A percentile compares a stretch with the other conserved stretches of the same genome.
These are phyloP conservation scores for Pyrenophora tritici-repentis DNA, from an alignment of 2,329 filamentous ascomycete species.

Conservation along the genomic window DNA sequence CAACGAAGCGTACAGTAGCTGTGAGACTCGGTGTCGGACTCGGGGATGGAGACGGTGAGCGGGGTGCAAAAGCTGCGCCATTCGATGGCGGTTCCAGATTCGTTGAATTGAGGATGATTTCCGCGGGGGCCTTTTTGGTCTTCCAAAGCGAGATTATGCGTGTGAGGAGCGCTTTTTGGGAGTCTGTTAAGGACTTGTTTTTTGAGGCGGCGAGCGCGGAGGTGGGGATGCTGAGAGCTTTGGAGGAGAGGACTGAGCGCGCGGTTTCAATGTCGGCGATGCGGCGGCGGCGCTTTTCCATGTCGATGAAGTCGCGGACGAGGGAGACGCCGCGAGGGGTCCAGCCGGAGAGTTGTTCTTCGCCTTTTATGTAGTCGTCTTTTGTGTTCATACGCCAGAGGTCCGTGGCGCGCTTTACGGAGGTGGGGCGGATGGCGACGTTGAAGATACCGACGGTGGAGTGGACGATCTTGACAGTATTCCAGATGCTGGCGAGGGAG, in stretches of 20 bases:
- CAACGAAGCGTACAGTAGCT: conserved; percentile 75
- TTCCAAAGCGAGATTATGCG: conserved; percentile 70
- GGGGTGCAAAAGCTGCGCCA: conserved; percentile 55
- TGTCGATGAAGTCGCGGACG: conserved; percentile 81
- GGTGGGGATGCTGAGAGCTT: conserved; percentile 38
- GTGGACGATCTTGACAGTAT: conserved; percentile 81
- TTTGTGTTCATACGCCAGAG: conserved; percentile 96
- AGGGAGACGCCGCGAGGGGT: conserved; percentile 86
- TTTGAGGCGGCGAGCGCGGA: conserved; percentile 17
- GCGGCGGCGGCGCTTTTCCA: conserved; percentile 74
- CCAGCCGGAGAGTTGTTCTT: conserved; percentile 85
- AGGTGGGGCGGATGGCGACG: conserved; percentile 81
- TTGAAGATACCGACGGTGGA: conserved; percentile 87
- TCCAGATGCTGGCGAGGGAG: conserved; percentile 84
- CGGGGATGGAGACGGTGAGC: conserved; percentile 46
- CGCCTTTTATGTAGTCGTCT: conserved; percentile 94
- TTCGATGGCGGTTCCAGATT: conserved; percentile 71
- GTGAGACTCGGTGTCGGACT: conserved; percentile 65
- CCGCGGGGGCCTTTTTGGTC: conserved; percentile 49
- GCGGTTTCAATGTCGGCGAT: conserved; percentile 80
- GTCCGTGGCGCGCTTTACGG: conserved; percentile 88
- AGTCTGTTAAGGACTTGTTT: conserved; percentile 28
- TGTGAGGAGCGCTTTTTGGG: conserved; percentile 51
- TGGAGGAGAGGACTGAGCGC: conserved; percentile 67
- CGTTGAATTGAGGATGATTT: conserved; percentile 54